phyloP scores from a whole-genome alignment of 2,329 filamentous ascomycete genomes.

The Verticillium isaacii region DNA sequence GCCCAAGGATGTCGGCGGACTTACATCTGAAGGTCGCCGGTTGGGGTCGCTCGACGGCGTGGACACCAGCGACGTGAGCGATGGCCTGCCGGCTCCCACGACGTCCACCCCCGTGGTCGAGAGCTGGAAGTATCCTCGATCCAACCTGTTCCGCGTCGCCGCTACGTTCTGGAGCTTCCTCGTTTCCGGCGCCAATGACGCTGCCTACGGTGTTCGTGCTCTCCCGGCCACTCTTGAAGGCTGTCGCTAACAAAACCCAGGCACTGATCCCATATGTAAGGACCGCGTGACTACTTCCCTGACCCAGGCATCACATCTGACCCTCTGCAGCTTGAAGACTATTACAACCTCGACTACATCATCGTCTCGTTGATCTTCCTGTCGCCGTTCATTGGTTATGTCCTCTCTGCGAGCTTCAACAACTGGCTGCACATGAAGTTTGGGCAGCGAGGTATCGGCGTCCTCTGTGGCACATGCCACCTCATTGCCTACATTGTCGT shows the following conservation, averaged over 20 bases:
- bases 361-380: slow-evolving; percentile 63
- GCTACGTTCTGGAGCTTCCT: slow-evolving; percentile 55
- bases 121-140: slow-evolving; percentile 43
- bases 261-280: slow-evolving; percentile 46
- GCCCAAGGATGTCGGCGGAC: slow-evolving; percentile 1
- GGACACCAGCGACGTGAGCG: background rate
- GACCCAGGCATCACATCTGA: slow-evolving; percentile 2
- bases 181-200: slow-evolving; percentile 54
- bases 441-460: slow-evolving; percentile 53
- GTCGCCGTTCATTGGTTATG: slow-evolving; percentile 61
- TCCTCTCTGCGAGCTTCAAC: slow-evolving; percentile 56
- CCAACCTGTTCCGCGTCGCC: slow-evolving; percentile 41
- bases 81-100: slow-evolving; percentile 7
- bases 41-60: slow-evolving; percentile 3
- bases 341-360: slow-evolving; percentile 58
- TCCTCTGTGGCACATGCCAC: slow-evolving; percentile 56
- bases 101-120: slow-evolving; percentile 17
- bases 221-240: slow-evolving; percentile 6
- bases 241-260: slow-evolving; percentile 21
- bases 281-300: background rate
- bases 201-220: slow-evolving; percentile 48
- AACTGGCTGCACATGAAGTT: slow-evolving; percentile 35
- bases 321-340: slow-evolving; percentile 23
- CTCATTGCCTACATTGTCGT: slow-evolving; percentile 60
- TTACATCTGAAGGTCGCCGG: slow-evolving; percentile 6